Base-by-base conservation (phyloP, 1,284 basidiomycete genomes). In the Mycena sp. region DNA sequence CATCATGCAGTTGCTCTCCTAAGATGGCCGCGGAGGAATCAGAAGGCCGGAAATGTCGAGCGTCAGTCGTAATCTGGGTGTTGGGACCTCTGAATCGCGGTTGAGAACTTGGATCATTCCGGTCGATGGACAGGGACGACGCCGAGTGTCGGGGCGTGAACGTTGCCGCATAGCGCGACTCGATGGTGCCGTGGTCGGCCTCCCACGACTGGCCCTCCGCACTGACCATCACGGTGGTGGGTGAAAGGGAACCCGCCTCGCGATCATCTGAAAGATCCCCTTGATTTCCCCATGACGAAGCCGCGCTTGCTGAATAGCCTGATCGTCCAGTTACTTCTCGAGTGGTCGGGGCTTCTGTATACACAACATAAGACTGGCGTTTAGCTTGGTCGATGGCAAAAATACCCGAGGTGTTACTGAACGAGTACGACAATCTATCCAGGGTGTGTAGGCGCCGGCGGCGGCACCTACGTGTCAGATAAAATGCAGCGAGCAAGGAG, bases 231-330 rank as follows among this genome's bases (percentile, higher is more conserved):
- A 26, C 16, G 11, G 23, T n/a, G 14, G 44, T n/a, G 6, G 54
- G 54, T 3, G 63, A 46, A 28, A 60, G 38, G 12, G 49, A 29
- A 14, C 7, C 14, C 7, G 32, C 32, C 32, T 35, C 40, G n/a
- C n/a, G n/a, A n/a, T n/a, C n/a, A 14, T 63, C 59, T 2, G 57
- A 26, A 14, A 66, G 61, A 32, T 63, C 64, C 3, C 64, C 64
- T 29, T 57, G 60, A 30, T 66, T 66, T 29, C 64, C 64, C 64
- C 64, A 66, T 6, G 64, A 66, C 25, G 64, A 66, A 29, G 59
- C 58, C 21, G 43, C 37, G 49, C 64, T 66, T 16, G 64, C 46
- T 4, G 61, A 45, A 30, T 63, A 60, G 10, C 61, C 64, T 11
- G 57, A 44, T 55, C 64, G 26, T 29, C 64, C 60, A 19, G 37